Conservation (phyloP, 768 basidiomycete species). For the Pleurotus citrinopileatus region DNA sequence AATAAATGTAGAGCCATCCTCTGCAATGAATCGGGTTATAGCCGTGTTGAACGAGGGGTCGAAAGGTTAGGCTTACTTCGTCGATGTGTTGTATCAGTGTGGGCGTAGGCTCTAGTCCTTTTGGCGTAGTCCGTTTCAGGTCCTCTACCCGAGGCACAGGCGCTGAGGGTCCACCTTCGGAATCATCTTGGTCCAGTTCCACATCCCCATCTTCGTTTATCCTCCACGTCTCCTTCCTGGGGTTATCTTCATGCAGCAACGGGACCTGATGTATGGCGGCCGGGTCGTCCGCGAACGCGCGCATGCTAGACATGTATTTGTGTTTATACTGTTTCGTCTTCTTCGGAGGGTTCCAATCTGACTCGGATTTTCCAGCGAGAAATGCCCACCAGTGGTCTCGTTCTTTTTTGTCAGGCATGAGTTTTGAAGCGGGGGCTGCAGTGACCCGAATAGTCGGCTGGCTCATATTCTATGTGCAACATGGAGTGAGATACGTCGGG, state of each 20-base stretch:
- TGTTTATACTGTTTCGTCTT: conserved; percentile 26
- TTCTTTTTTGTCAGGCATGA: conserved; percentile 69
- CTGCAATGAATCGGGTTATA: conserved; percentile 35
- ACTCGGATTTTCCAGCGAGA: conserved; percentile 63
- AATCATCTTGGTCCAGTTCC: conserved; percentile 29
- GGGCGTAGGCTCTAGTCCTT: conserved; percentile 58
- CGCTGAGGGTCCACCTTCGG: conserved; percentile 38
- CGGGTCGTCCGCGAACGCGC: conserved; percentile 32
- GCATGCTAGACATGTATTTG: conserved; percentile 26
- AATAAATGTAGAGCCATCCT: conserved; percentile 69
- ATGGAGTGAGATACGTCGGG: neutral
- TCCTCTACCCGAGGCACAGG: conserved; percentile 37
- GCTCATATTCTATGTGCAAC: conserved; percentile 52
- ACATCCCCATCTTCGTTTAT: conserved; percentile 42
- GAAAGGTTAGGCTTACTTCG: conserved; percentile 47
- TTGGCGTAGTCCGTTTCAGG: neutral
- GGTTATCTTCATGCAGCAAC: conserved; percentile 12
- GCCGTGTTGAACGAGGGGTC: conserved; percentile 11
- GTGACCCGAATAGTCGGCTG: conserved; percentile 58
- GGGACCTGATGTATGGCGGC: neutral
- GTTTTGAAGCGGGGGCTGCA: conserved; percentile 25
- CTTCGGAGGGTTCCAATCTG: conserved; percentile 62
- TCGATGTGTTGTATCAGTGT: conserved; percentile 56
- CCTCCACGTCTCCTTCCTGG: conserved; percentile 24
- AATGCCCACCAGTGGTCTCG: conserved; percentile 82